These are phyloP conservation scores for Trichoderma arundinaceum DNA, from an alignment of 2,329 filamentous ascomycete species.

Conservation along the genomic window DNA sequence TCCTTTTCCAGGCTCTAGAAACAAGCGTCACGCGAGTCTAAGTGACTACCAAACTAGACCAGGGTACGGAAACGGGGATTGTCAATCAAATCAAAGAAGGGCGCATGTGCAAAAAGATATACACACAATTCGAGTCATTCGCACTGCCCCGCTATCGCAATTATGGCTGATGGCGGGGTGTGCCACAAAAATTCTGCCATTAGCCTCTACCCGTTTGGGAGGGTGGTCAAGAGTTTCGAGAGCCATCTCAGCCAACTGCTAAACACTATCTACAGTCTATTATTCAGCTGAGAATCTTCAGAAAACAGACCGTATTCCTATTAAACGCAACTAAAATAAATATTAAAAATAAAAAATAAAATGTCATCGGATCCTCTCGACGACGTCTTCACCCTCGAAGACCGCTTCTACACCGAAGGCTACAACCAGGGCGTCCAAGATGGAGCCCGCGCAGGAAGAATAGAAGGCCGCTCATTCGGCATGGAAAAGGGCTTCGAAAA, in stretches of 20 bases:
- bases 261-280: too few relatives aligned
- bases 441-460: conserved; percentile 76
- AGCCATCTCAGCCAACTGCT: neutral
- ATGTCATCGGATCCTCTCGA: conserved; percentile 59
- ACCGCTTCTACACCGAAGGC: conserved; percentile 80
- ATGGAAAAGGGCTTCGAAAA: conserved; percentile 94
- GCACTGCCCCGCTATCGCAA: conserved; percentile 30
- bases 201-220: conserved; percentile 20
- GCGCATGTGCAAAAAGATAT: conserved; percentile 20
- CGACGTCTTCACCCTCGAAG: conserved; percentile 64
- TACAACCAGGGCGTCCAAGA: conserved; percentile 76
- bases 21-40: conserved; percentile 5
- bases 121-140: conserved; percentile 28
- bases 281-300: neutral
- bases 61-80: neutral
- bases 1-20: conserved; percentile 2
- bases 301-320: neutral
- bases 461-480: conserved; percentile 89
- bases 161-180: conserved; percentile 29
- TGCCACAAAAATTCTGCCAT: conserved; percentile 30
- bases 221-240: conserved; percentile 11
- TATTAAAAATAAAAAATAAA: neutral
- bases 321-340: too few relatives aligned
- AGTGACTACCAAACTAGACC: conserved; percentile 10
- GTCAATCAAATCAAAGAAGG: conserved; percentile 14